phyloP scores from a whole-genome alignment of 1,284 basidiomycete genomes.

The Sanghuangporus weigelae region DNA sequence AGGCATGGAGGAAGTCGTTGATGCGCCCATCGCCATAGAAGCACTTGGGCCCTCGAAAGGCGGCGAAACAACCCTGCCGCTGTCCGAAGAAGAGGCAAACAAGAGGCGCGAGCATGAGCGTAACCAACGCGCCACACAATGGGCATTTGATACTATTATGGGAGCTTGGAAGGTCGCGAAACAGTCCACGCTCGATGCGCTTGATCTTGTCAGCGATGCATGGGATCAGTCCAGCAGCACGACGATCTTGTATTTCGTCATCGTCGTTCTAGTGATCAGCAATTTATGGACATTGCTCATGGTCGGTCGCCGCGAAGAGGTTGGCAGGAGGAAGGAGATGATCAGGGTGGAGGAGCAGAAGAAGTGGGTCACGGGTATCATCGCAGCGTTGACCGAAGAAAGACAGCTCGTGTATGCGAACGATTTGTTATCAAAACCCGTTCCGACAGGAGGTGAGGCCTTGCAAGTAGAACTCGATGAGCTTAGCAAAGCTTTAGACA shows the following conservation, averaged over 20 bases:
- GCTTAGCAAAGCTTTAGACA: constrained; percentile 47
- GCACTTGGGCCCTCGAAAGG: constrained; percentile 14
- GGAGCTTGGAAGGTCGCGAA: constrained; percentile 66
- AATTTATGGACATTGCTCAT: constrained; percentile 70
- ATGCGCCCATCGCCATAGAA: constrained; percentile 21
- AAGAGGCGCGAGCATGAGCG: constrained; percentile 62
- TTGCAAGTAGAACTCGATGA: constrained; percentile 46
- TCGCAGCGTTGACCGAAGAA: constrained; percentile 67
- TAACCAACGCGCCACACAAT: constrained; percentile 70
- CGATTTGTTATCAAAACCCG: constrained; percentile 16
- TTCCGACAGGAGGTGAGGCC: constrained; percentile 25
- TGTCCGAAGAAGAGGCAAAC: constrained; percentile 28
- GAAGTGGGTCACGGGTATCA: constrained; percentile 66
- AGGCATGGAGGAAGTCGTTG: constrained; percentile 56
- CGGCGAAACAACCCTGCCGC: constrained; percentile 13
- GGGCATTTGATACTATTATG: constrained; percentile 79
- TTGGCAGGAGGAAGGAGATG: constrained; percentile 49
- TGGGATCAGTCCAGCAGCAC: constrained; percentile 68
- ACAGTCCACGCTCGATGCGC: constrained; percentile 59
- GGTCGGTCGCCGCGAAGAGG: constrained; percentile 51
- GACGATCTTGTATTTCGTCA: constrained; percentile 67
- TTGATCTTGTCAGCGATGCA: constrained; percentile 69
- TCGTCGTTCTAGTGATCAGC: constrained; percentile 65
- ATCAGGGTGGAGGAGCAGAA: constrained; percentile 60
- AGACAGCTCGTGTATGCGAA: constrained; percentile 34